These are phyloP conservation scores for Komagataella phaffii DNA, from an alignment of 805 yeast genomes.

Conservation along the genomic window DNA sequence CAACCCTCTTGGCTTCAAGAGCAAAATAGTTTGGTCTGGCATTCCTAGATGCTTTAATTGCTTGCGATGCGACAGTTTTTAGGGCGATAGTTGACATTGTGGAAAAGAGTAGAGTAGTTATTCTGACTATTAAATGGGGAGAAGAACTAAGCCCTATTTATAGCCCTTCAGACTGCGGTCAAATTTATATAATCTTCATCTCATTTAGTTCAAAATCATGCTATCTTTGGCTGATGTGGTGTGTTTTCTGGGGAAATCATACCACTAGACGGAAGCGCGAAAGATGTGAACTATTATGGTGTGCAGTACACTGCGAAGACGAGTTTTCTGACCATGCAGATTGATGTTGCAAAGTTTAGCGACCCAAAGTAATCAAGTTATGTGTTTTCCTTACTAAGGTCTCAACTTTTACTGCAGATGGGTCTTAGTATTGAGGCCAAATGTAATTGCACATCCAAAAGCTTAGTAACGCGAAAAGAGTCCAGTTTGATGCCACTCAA, in stretches of 20 bases:
- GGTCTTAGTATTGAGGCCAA: too few species aligned
- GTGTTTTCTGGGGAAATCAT: background rate
- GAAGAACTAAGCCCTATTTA: background rate
- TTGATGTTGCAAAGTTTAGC: too few species aligned
- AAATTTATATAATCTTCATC: background rate
- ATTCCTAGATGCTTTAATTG: slow-evolving; percentile 10
- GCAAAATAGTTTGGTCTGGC: slow-evolving; percentile 19
- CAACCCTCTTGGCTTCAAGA: slow-evolving; percentile 11
- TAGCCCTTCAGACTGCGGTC: background rate
- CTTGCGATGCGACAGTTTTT: slow-evolving; percentile 5
- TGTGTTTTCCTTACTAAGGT: too few species aligned
- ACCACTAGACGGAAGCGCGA: background rate
- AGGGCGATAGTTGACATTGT: background rate
- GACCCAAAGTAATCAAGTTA: too few species aligned
- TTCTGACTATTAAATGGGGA: background rate
- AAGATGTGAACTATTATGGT: too few species aligned
- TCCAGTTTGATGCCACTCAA: too few species aligned
- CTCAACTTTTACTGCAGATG: too few species aligned
- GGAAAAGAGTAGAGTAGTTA: background rate
- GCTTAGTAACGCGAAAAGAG: too few species aligned
- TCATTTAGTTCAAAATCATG: background rate
- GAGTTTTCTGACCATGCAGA: too few species aligned
- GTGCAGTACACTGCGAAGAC: too few species aligned
- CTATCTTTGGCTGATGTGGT: background rate
- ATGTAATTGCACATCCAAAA: too few species aligned